These are phyloP conservation scores for Cercospora nicotianae DNA, from an alignment of 2,329 filamentous ascomycete genomes.

Conservation along the genomic window DNA sequence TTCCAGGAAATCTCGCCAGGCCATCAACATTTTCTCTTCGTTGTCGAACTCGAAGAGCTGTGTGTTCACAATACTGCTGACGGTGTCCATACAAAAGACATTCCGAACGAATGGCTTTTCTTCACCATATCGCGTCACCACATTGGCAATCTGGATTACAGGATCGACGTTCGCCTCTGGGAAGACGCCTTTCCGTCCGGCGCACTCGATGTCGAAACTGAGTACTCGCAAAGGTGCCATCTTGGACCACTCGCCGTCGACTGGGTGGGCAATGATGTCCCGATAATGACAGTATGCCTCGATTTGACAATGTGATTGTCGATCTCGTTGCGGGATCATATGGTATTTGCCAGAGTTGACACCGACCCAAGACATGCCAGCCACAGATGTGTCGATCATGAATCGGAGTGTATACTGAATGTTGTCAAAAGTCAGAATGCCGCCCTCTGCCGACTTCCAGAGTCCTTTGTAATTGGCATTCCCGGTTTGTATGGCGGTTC, in stretches of 20 bases:
- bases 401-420: conserved; percentile 94
- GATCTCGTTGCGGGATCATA: conserved; percentile 63
- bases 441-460: conserved; percentile 71
- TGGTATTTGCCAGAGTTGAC: conserved; percentile 72
- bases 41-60: conserved; percentile 80
- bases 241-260: conserved; percentile 94
- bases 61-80: conserved; percentile 90
- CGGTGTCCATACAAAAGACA: conserved; percentile 91
- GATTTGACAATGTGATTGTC: conserved; percentile 93
- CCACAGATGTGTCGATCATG: conserved; percentile 95
- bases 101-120: conserved; percentile 94
- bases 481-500: conserved; percentile 71
- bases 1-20: conserved; percentile 87
- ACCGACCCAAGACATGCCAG: conserved; percentile 98
- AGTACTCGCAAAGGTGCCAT: conserved; percentile 91
- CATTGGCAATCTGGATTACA: conserved; percentile 96
- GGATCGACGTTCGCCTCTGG: conserved; percentile 89
- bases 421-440: conserved; percentile 89
- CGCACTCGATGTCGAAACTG: conserved; percentile 98
- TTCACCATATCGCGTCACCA: conserved; percentile 92
- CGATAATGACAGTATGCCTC: conserved; percentile 82
- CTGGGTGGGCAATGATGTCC: conserved; percentile 81
- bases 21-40: conserved; percentile 86
- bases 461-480: conserved; percentile 85
- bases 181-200: conserved; percentile 94